A percentile compares a stretch with the other conserved stretches of the same genome.
phyloP scores from a whole-genome alignment of 306 rosid species.

The Sicyos edulis region DNA sequence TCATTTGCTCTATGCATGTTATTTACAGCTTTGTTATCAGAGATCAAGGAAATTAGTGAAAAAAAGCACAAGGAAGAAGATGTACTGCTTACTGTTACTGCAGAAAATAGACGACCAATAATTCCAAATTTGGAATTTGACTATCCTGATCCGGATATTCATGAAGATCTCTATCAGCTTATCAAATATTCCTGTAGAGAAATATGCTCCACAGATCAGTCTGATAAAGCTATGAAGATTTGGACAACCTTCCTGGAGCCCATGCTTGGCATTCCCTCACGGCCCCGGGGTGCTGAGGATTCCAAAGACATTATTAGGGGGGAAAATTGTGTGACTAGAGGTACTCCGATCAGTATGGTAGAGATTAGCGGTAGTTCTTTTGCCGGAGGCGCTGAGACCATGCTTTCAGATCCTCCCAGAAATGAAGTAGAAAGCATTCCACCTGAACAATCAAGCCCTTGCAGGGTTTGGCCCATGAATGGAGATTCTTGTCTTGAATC shows the following conservation, averaged over 20 bases:
- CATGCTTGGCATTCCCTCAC: constrained; percentile 74
- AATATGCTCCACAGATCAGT: constrained; percentile 69
- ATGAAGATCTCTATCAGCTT: constrained; percentile 83
- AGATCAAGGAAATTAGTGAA: constrained; percentile 86
- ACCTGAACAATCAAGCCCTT: constrained; percentile 42
- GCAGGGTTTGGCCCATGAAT: constrained; percentile 33
- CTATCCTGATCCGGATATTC: constrained; percentile 58
- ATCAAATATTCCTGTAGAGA: constrained; percentile 78
- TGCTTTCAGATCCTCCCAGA: constrained; percentile 42
- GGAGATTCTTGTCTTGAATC: constrained; percentile 42
- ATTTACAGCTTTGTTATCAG: constrained; percentile 69
- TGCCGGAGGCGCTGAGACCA: constrained; percentile 40
- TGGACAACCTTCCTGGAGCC: constrained; percentile 84
- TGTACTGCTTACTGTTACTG: constrained; percentile 68
- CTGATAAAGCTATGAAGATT: constrained; percentile 71
- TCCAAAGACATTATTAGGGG: constrained; percentile 46
- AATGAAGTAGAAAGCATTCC: constrained; percentile 46
- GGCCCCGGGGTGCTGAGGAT: constrained; percentile 42
- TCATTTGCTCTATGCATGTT: constrained; percentile 15
- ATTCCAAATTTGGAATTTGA: constrained; percentile 78
- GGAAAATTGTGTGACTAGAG: constrained; percentile 31
- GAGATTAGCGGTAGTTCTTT: constrained; percentile 47
- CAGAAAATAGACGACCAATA: constrained; percentile 65
- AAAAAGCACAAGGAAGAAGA: constrained; percentile 77
- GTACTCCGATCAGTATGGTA: constrained; percentile 41